Evolutionary conservation across 2,329 filamentous ascomycete species (phyloP).

Genomic region (Grosmannia penicillata): DNA sequence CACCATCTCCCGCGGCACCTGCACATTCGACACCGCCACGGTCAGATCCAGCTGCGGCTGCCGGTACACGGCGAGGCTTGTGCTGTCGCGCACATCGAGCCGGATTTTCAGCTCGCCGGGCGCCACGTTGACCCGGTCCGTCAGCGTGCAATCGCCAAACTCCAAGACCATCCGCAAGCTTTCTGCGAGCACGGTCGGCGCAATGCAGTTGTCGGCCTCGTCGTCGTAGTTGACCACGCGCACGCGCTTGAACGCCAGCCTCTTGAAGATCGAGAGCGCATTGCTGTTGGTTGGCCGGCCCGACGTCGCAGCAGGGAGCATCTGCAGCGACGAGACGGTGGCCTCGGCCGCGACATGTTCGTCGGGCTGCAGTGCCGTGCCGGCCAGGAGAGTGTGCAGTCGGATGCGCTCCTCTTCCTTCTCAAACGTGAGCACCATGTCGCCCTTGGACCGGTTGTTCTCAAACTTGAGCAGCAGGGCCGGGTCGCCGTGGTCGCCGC

Average conservation of each 20-base stretch:
- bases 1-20: slow-evolving; percentile 45
- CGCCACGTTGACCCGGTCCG: slow-evolving; percentile 69
- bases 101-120: slow-evolving; percentile 58
- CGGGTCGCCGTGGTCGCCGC: slow-evolving; percentile 54
- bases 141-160: slow-evolving; percentile 61
- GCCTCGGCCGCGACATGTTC: slow-evolving; percentile 61
- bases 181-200: slow-evolving; percentile 61
- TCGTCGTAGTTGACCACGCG: slow-evolving; percentile 60
- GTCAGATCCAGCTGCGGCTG: slow-evolving; percentile 66
- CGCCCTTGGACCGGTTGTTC: slow-evolving; percentile 49
- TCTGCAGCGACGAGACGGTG: slow-evolving; percentile 42
- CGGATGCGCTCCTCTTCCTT: slow-evolving; percentile 55
- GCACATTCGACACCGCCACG: slow-evolving; percentile 55
- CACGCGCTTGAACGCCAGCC: slow-evolving; percentile 49
- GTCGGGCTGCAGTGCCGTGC: slow-evolving; percentile 49
- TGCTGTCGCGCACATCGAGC: slow-evolving; percentile 46
- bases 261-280: slow-evolving; percentile 32
- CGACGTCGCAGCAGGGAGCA: slow-evolving; percentile 27
- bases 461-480: slow-evolving; percentile 58
- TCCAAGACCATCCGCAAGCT: slow-evolving; percentile 61
- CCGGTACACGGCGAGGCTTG: slow-evolving; percentile 51
- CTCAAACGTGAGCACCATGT: slow-evolving; percentile 64
- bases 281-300: slow-evolving; percentile 22
- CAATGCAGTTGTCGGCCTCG: slow-evolving; percentile 39
- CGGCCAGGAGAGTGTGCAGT: slow-evolving; percentile 60